These are phyloP conservation scores for Castanospermum australe DNA, from an alignment of 306 rosid genomes.

Conservation along the genomic window DNA sequence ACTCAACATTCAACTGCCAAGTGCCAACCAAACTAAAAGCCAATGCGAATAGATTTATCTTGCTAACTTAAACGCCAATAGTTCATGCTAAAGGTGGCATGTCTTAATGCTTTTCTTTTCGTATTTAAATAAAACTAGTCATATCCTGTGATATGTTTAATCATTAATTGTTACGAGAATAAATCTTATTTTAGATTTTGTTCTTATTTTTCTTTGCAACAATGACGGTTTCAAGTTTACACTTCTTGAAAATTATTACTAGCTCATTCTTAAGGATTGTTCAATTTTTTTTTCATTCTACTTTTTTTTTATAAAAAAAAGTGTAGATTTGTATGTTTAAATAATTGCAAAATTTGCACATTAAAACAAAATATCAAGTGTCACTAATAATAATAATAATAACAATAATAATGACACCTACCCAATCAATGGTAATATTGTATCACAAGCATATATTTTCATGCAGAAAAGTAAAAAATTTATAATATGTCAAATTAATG, in stretches of 20 bases:
- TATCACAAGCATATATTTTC: no score
- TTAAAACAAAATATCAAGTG: no score
- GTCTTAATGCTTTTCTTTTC: not conserved
- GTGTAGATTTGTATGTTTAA: no score
- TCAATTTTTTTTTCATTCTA: no score
- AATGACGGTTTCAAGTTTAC: not conserved
- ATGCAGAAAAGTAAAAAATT: no score
- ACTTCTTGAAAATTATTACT: not conserved
- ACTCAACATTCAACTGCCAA: no score
- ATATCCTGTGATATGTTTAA: not conserved
- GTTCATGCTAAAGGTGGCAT: not conserved
- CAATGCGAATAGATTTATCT: not conserved
- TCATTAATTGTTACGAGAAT: not conserved
- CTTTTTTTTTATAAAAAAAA: no score
- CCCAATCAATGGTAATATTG: no score
- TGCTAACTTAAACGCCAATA: not conserved
- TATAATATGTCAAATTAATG: no score
- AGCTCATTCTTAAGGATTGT: not conserved
- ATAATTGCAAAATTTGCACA: no score
- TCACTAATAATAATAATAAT: no score
- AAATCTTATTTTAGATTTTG: not conserved
- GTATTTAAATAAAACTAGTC: not conserved
- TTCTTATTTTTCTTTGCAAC: not conserved
- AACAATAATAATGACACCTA: no score
- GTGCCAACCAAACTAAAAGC: not conserved